Evolutionary conservation across 352 stramenopile species (phyloP), one percentile per base, ranked within the genome.

Genomic region (Phytophthora hibernalis): DNA sequence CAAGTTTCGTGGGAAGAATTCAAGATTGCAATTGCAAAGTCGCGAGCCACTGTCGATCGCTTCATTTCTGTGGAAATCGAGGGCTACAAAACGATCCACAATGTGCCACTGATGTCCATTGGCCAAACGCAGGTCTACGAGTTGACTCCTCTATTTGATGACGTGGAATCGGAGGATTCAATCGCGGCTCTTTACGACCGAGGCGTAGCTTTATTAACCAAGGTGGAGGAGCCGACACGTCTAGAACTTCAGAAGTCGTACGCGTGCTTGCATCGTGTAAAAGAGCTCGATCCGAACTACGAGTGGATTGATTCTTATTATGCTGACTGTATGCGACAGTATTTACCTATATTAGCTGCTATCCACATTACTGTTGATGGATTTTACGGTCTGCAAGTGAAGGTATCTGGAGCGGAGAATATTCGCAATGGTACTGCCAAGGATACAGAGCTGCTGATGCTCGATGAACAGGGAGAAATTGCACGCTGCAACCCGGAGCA

Each of bases 251-350:
- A 92, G 28, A 87, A 75, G 37, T 84, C 87, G n/a, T 93, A 83
- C 47, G 83, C 86, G 44, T 93, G 87, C 52, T 68, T 96, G 51
- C 78, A 76, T 43, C 82, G 84, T 16, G 85, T 95, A 38, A 85
- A 77, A 33, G 73, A 88, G 12, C 61, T 92, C 21, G 79, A 95
- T 50, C 79, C 83, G 20, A 79, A 80, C 26, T 94, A 94, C 51
- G 88, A 95, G 55, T 96, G 89, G 89, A 90, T 95, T 37, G 81
- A 93, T 54, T 93, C 83, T 43, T 96, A 95, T 47, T 89, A 93
- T 44, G 57, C 57, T 0, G 77, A 91, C 45, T 92, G 85, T 49
- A 67, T 82, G 58, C 81, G 82, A 2, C 70, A 79, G 54, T 95
- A 93, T 49, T 64, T 92, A 21, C 89, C 89, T 18, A 73, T 91